Conservation (phyloP, 768 basidiomycete genomes). For the Aureoboletus auriporus region DNA sequence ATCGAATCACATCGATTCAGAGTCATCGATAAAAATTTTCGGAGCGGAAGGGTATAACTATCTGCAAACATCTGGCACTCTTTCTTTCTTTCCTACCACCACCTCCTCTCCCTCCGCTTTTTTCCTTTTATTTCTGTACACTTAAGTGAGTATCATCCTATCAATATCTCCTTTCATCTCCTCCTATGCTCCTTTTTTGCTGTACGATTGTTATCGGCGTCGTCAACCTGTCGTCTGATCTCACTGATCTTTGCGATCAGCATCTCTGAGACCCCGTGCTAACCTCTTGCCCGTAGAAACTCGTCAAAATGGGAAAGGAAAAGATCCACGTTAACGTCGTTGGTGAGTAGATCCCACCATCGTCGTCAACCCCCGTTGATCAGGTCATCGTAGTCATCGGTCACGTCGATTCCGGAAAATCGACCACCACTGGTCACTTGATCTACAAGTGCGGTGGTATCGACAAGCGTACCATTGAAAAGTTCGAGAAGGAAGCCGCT, state of each 20-base stretch:
- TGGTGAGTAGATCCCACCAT: conserved; percentile 51
- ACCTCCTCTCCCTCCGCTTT: conserved; percentile 31
- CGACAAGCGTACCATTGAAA: conserved; percentile 99
- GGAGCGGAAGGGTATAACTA: conserved; percentile 54
- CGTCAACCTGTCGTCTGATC: conserved; percentile 7
- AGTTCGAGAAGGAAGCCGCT: conserved; percentile 99
- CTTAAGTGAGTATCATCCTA: conserved; percentile 37
- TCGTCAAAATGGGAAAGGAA: conserved; percentile 89
- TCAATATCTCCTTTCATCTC: background rate
- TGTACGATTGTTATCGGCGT: conserved; percentile 14
- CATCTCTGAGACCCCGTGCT: conserved; percentile 6
- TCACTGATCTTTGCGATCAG: conserved; percentile 24
- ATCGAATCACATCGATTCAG: conserved; percentile 56
- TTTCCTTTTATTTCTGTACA: conserved; percentile 38
- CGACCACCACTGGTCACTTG: conserved; percentile 99
- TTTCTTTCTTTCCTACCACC: conserved; percentile 35
- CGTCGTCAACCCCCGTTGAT: conserved; percentile 16
- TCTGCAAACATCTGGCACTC: conserved; percentile 42
- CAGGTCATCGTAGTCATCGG: conserved; percentile 73
- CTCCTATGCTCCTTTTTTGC: conserved; percentile 23
- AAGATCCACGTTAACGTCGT: conserved; percentile 97
- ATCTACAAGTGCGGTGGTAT: conserved; percentile 99
- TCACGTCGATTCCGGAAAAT: conserved; percentile 99
- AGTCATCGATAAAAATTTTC: conserved; percentile 60
- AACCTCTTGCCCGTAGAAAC: conserved; percentile 37